phyloP scores from a whole-genome alignment of 371 early-diverging fungal species.

The Mucor circinelloides region DNA sequence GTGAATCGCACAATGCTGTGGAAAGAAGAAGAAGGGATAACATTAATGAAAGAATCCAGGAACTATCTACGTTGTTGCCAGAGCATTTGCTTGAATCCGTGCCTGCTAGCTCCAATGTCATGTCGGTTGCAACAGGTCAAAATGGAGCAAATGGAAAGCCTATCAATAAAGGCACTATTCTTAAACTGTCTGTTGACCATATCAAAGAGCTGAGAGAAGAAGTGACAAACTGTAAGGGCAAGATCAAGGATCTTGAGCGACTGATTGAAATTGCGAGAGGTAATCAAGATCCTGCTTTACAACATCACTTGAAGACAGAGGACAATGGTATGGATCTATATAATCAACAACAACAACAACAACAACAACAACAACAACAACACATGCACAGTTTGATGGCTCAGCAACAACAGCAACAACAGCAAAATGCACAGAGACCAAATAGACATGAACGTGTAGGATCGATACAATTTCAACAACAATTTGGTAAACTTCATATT shows the following conservation, averaged over 20 bases:
- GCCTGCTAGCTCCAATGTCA: conserved; percentile 44
- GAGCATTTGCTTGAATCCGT: conserved; percentile 54
- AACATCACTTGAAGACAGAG: conserved; percentile 6
- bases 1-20: conserved; percentile 67
- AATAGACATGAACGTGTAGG: conserved; percentile 22
- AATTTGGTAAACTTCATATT: conserved; percentile 36
- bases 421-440: background rate
- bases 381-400: conserved; percentile 10
- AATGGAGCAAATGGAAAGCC: conserved; percentile 52
- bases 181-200: conserved; percentile 80
- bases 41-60: conserved; percentile 97
- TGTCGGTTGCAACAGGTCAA: conserved; percentile 35
- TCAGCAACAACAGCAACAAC: conserved; percentile 10
- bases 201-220: conserved; percentile 46
- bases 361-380: conserved; percentile 14
- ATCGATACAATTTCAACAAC: conserved; percentile 35
- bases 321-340: conserved; percentile 9
- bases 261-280: conserved; percentile 52
- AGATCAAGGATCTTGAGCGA: conserved; percentile 64
- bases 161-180: conserved; percentile 82
- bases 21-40: conserved; percentile 95
- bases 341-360: conserved; percentile 12
- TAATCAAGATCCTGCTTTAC: conserved; percentile 9
- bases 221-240: conserved; percentile 35
- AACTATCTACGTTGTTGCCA: conserved; percentile 85